Conservation (phyloP, 306 rosid species). For the Myrica gale region DNA sequence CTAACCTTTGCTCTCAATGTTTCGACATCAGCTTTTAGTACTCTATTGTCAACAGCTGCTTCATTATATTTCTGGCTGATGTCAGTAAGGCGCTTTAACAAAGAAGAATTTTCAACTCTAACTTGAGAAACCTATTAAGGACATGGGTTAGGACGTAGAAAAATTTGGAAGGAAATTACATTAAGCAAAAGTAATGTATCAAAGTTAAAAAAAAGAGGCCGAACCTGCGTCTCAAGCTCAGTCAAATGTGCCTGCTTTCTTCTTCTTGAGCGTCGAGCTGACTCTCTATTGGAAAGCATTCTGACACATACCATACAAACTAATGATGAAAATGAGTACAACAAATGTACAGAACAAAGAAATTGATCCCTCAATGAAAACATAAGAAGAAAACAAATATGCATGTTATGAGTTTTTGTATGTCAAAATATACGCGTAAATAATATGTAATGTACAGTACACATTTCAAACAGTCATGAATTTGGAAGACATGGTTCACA, state of each 20-base stretch:
- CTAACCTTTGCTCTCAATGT: slow-evolving; percentile 91
- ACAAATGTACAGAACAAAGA: slow-evolving; percentile 8
- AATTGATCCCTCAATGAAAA: slow-evolving; percentile 3
- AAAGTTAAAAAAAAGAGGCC: slow-evolving; percentile 3
- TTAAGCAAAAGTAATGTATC: slow-evolving; percentile 5
- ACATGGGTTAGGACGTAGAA: slow-evolving; percentile 21
- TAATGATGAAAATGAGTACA: slow-evolving; percentile 8
- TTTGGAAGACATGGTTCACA: background rate
- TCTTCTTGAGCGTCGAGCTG: slow-evolving; percentile 95
- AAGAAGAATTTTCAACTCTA: slow-evolving; percentile 77
- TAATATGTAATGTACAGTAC: background rate
- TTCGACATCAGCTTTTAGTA: slow-evolving; percentile 82
- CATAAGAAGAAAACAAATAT: background rate
- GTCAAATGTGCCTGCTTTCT: slow-evolving; percentile 96
- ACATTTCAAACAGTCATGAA: background rate
- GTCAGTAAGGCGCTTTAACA: slow-evolving; percentile 70
- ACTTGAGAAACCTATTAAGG: slow-evolving; percentile 68
- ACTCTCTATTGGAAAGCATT: slow-evolving; percentile 98
- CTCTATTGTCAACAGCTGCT: slow-evolving; percentile 84
- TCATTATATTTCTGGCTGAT: slow-evolving; percentile 57
- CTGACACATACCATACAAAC: slow-evolving; percentile 42
- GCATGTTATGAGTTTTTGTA: background rate
- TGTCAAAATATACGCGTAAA: background rate
- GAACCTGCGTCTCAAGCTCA: slow-evolving; percentile 86
- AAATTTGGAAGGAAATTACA: slow-evolving; percentile 1